Conservation (phyloP, 768 basidiomycete species). For the Exidia glandulosa region DNA sequence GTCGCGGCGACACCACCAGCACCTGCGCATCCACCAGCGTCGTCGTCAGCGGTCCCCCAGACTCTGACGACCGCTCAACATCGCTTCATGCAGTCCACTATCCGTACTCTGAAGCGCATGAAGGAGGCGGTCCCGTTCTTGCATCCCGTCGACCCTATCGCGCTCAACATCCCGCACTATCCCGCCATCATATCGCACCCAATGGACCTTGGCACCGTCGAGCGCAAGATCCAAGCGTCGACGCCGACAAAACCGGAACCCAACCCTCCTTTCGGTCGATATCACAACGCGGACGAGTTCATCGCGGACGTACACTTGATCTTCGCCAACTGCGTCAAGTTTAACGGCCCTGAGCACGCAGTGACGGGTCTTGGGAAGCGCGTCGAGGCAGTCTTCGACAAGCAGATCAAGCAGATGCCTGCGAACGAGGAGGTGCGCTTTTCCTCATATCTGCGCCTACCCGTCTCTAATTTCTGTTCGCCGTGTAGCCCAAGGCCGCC, state of each 20-base stretch:
- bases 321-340: slow-evolving; percentile 77
- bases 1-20: too few species aligned
- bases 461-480: too few species aligned
- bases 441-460: too few species aligned
- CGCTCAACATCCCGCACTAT: slow-evolving; percentile 81
- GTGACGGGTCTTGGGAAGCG: slow-evolving; percentile 72
- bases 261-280: slow-evolving; percentile 64
- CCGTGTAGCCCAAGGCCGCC: slow-evolving; percentile 25
- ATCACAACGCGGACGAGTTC: slow-evolving; percentile 69
- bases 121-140: slow-evolving; percentile 78
- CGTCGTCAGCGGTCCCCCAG: too few species aligned
- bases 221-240: slow-evolving; percentile 72
- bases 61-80: slow-evolving; percentile 60
- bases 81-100: slow-evolving; percentile 64
- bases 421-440: slow-evolving; percentile 57
- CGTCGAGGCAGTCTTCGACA: slow-evolving; percentile 78
- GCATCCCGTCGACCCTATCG: slow-evolving; percentile 79
- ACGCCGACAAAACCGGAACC: slow-evolving; percentile 69
- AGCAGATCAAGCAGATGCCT: slow-evolving; percentile 76
- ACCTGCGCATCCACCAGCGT: slow-evolving; percentile 10
- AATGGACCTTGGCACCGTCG: slow-evolving; percentile 91
- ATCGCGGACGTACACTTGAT: slow-evolving; percentile 76
- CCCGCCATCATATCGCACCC: slow-evolving; percentile 75
- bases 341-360: slow-evolving; percentile 87
- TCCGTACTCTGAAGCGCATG: slow-evolving; percentile 76